These are phyloP conservation scores for Solanum neorickii DNA, from an alignment of 257 asterid genomes.

Conservation along the genomic window DNA sequence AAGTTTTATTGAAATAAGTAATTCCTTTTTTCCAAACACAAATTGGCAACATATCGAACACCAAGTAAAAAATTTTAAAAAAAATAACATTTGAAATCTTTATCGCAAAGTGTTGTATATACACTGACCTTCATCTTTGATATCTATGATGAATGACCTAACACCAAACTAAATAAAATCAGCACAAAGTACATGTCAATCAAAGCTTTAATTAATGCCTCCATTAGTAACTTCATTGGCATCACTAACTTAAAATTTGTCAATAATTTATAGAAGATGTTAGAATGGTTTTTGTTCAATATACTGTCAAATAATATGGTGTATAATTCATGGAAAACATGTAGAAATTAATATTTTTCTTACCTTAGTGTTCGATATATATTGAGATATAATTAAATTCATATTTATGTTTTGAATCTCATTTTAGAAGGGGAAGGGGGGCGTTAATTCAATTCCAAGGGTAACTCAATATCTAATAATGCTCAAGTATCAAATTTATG, in stretches of 20 bases:
- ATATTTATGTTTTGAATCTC: neutral
- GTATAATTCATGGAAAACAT: neutral
- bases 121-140: neutral
- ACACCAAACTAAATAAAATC: neutral
- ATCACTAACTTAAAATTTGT: neutral
- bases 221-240: neutral
- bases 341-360: neutral
- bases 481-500: neutral
- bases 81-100: neutral
- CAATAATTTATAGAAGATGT: neutral
- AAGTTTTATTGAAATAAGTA: too few relatives aligned
- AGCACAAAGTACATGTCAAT: neutral
- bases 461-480: neutral
- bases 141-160: neutral
- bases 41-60: neutral
- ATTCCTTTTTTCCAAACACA: too few relatives aligned
- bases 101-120: neutral
- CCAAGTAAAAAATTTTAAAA: accelerated
- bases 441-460: neutral
- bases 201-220: neutral
- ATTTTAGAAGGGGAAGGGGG: neutral
- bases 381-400: neutral
- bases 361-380: neutral
- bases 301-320: neutral
- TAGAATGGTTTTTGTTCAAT: neutral